Conservation (phyloP, 306 rosid species). For the Casuarina glauca region DNA sequence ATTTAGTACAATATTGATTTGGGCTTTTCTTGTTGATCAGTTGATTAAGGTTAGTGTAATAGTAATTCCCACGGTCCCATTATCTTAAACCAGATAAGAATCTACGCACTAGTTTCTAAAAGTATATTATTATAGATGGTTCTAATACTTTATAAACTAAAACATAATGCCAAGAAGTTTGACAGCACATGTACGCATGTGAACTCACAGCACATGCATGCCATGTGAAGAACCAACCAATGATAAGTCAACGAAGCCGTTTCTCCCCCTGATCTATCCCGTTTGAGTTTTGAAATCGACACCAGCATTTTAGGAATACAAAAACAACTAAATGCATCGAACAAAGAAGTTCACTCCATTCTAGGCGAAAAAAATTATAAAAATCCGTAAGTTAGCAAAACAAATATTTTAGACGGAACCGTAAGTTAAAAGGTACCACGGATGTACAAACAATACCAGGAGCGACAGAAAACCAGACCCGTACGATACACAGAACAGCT, state of each 20-base stretch:
- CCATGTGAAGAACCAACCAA: neutral
- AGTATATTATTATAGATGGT: neutral
- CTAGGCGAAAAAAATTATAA: no score
- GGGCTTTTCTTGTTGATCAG: no score
- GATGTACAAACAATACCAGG: neutral
- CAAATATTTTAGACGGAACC: no score
- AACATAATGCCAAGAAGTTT: neutral
- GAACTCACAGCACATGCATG: neutral
- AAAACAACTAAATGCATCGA: neutral
- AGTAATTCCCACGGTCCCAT: neutral
- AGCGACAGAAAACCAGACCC: neutral
- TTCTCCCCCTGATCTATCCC: neutral
- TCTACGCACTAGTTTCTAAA: neutral
- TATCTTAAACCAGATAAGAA: neutral
- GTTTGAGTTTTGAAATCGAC: neutral
- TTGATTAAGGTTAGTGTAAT: no score
- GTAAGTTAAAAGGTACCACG: slow-evolving; percentile 17
- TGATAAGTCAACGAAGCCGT: neutral
- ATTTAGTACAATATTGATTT: neutral
- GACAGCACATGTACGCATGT: neutral
- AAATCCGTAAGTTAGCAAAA: neutral
- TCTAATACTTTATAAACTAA: neutral
- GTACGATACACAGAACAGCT: neutral
- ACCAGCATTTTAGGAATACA: neutral
- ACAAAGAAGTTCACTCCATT: neutral